Percentiles rank a stretch among this genome's conserved stretches.
phyloP scores from a whole-genome alignment of 176 grass and related monocot species.

The Leersia perrieri region DNA sequence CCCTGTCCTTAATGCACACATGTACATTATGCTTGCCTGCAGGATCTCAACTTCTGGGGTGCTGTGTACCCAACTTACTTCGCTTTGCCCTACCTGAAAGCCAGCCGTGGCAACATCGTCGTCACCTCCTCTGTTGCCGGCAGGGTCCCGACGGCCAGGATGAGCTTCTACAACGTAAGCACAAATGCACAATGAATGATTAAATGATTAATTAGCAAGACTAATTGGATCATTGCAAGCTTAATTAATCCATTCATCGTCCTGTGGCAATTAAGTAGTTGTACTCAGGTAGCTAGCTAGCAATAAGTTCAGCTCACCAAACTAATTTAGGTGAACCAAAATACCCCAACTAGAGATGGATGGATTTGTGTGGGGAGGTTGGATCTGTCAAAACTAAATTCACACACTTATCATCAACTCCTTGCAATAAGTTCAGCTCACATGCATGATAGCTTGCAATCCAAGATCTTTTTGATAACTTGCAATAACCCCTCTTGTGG shows the following conservation, averaged over 20 bases:
- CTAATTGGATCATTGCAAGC: too few species aligned
- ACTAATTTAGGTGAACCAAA: not conserved
- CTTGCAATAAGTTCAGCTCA: not conserved
- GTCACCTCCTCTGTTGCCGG: conserved; percentile 80
- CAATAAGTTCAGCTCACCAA: conserved; percentile 22
- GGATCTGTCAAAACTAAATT: not conserved
- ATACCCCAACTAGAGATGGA: not conserved
- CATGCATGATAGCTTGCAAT: not conserved
- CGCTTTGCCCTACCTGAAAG: conserved; percentile 73
- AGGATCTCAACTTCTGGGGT: conserved; percentile 96
- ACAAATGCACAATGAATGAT: too few species aligned
- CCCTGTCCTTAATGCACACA: not conserved
- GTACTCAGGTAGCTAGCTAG: not conserved
- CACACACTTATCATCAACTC: not conserved
- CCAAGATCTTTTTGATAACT: not conserved
- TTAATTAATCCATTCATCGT: too few species aligned
- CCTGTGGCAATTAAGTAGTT: not conserved
- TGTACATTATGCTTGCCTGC: not conserved
- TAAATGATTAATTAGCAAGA: not conserved
- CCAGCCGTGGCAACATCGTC: conserved; percentile 71
- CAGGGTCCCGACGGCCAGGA: conserved; percentile 57
- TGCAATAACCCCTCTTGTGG: not conserved
- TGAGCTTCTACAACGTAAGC: conserved; percentile 93
- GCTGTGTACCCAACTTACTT: conserved; percentile 80
- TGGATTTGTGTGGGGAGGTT: not conserved